Conservation (phyloP, 108 stramenopile genomes). For the Schizochytrium sp. region DNA sequence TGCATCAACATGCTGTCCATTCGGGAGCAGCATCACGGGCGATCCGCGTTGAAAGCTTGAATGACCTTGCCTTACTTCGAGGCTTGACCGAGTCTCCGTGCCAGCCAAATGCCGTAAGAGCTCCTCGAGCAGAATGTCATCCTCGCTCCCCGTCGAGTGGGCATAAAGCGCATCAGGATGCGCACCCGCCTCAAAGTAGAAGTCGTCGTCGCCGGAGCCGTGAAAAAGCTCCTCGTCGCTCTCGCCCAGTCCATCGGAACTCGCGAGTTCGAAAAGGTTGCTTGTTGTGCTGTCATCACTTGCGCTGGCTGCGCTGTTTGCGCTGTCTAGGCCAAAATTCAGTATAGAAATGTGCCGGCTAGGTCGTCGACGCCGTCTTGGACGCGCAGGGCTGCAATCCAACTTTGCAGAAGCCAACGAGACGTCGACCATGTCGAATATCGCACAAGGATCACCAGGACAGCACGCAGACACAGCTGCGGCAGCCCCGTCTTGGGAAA, state of each 20-base stretch:
- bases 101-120: neutral
- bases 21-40: neutral
- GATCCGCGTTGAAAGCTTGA: neutral
- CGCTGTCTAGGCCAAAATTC: no score
- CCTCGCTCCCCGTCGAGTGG: neutral
- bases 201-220: no score
- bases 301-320: no score
- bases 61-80: neutral
- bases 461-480: neutral
- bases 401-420: neutral
- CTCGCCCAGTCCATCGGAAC: no score
- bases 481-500: neutral
- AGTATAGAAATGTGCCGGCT: no score
- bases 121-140: neutral
- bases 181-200: neutral
- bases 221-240: no score
- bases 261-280: no score
- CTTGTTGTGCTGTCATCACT: no score
- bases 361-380: no score
- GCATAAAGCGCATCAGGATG: neutral
- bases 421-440: neutral
- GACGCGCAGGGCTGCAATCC: no score
- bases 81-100: neutral
- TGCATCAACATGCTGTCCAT: neutral
- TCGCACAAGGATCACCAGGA: neutral